Base-by-base conservation (phyloP, 352 stramenopile genomes). In the Pythium inflatum region DNA sequence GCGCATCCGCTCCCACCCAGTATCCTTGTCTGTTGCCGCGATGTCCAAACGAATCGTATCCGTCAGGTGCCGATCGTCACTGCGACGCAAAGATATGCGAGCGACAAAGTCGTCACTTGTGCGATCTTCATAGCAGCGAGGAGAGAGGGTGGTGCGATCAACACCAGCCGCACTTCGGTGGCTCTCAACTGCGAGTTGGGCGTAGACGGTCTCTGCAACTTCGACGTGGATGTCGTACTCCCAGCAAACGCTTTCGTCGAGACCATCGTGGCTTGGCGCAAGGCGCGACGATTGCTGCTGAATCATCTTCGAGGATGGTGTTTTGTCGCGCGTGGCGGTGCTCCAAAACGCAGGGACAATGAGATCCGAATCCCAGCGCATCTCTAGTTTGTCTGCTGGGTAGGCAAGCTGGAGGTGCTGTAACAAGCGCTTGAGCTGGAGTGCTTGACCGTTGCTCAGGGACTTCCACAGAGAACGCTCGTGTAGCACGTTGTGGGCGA, bases 361-460 rank as follows among this genome's bases (percentile, higher is more conserved):
- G 12, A 50, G 41, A 24, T 50, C 41, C 12, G 41, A 50, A 25
- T 50, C 41, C 64, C 30, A 71, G 64, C 4, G 62, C 64, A 71
- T 64, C 3, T 54, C 45, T 5, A 24, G 25, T 20, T 33, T 24
- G 11, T 59, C 64, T 4, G 64, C 53, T 13, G 64, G 54, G 36
- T 60, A 71, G 8, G 46, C 64, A n/a, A 71, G 28, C 46, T 65
- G 64, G 50, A 71, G 53, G 20, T 71, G 36, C 33, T 65, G 45
- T 3, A 71, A 34, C 24, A 71, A 33, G 25, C 50, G 22, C 55
- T 71, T 71, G 25, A 71, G 45, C n/a, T 28, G 34, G 40, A 57
- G 62, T 11, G 61, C 14, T 12, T 54, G 61, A n/a, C 53, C 61
- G 5, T 60, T 20, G 43, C 59, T 49, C 34, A 61, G 12, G 41